Percentiles rank a stretch among this genome's conserved stretches.
Conservation (phyloP, 2,329 filamentous ascomycete species). For the Septoria petroselini region DNA sequence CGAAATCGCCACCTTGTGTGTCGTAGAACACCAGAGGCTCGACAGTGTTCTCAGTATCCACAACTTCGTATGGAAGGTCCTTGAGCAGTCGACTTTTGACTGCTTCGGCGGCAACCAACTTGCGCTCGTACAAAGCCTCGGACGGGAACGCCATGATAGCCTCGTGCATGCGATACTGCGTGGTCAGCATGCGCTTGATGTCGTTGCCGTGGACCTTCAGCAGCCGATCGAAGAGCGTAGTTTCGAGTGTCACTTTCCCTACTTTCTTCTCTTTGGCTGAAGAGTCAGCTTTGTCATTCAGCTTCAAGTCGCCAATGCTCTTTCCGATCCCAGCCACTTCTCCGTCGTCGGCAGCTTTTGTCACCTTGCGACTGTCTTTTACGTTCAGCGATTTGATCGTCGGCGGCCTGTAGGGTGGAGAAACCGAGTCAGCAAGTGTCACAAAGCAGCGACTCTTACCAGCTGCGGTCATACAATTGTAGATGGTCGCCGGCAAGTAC, state of each 20-base stretch:
- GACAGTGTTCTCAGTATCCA: conserved; percentile 77
- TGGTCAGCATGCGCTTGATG: conserved; percentile 94
- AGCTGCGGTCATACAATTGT: conserved; percentile 55
- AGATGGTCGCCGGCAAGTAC: conserved; percentile 92
- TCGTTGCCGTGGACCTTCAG: conserved; percentile 73
- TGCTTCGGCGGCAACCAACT: conserved; percentile 73
- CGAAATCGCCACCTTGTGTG: conserved; percentile 82
- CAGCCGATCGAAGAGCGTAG: conserved; percentile 88
- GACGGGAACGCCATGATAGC: conserved; percentile 94
- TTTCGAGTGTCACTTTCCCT: conserved; percentile 59
- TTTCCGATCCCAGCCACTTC: neutral
- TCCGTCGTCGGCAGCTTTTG: conserved; percentile 6
- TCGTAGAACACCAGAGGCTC: conserved; percentile 93
- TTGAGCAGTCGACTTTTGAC: conserved; percentile 73
- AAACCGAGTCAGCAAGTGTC: conserved; percentile 2
- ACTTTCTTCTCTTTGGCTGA: conserved; percentile 35
- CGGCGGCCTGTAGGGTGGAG: conserved; percentile 45
- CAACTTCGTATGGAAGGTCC: conserved; percentile 72
- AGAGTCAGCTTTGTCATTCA: conserved; percentile 32
- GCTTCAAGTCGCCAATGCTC: conserved; percentile 8
- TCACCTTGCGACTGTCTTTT: conserved; percentile 32
- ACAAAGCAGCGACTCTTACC: neutral
- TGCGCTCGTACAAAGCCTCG: conserved; percentile 77
- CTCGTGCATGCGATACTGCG: conserved; percentile 97
- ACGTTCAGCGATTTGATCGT: conserved; percentile 76